Conservation (phyloP, 2,329 filamentous ascomycete species). For the Aspergillus chevalieri region DNA sequence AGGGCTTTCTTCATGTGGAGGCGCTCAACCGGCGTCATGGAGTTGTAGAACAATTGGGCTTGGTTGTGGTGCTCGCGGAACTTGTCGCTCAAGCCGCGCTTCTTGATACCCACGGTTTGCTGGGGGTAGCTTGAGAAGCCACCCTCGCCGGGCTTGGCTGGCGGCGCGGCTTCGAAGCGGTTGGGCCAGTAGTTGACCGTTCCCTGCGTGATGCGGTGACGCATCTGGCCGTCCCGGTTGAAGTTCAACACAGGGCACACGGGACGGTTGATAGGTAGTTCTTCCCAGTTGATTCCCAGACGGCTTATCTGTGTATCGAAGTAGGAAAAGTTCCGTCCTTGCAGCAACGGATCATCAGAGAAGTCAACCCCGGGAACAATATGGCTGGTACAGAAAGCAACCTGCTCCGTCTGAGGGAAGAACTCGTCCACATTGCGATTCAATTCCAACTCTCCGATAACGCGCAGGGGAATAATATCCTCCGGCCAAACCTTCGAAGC, state of each 20-base stretch:
- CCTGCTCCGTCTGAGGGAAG: constrained; percentile 77
- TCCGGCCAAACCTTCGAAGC: constrained; percentile 84
- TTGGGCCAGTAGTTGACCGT: constrained; percentile 78
- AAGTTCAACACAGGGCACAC: constrained; percentile 70
- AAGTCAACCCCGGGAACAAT: constrained; percentile 72
- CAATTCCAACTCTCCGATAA: constrained; percentile 72
- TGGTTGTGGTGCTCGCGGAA: constrained; percentile 73
- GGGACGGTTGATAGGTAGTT: constrained; percentile 70
- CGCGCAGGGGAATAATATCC: constrained; percentile 65
- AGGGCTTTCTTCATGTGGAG: constrained; percentile 52
- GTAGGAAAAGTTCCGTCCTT: constrained; percentile 66
- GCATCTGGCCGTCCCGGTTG: constrained; percentile 67
- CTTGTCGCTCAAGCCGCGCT: constrained; percentile 59
- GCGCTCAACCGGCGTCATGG: constrained; percentile 42
- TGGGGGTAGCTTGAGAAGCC: constrained; percentile 63
- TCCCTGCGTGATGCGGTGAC: constrained; percentile 67
- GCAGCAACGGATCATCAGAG: constrained; percentile 67
- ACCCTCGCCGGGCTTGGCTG: constrained; percentile 56
- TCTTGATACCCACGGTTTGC: constrained; percentile 64
- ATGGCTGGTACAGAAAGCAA: constrained; percentile 75
- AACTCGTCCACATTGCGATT: constrained; percentile 76
- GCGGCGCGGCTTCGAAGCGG: constrained; percentile 57
- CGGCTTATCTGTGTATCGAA: constrained; percentile 56
- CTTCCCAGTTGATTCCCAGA: constrained; percentile 68
- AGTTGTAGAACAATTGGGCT: constrained; percentile 79